Conservation (phyloP, 495 filamentous ascomycete genomes). For the Annulohypoxylon bovei region DNA sequence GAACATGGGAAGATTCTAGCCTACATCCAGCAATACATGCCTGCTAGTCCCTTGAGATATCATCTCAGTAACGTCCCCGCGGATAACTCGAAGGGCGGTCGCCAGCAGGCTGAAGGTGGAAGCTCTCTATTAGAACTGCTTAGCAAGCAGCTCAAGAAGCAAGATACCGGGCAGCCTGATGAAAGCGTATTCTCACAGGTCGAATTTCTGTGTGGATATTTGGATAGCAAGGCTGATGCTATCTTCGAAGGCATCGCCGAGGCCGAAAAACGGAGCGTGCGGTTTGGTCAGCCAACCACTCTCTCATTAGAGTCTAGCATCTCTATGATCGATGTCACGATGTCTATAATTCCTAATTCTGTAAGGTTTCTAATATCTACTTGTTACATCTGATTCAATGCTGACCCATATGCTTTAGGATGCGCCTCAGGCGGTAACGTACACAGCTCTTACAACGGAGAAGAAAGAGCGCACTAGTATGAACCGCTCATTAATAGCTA, state of each 20-base stretch:
- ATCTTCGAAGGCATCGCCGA: slow-evolving; percentile 65
- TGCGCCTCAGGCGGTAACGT: slow-evolving; percentile 38
- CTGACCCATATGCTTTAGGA: slow-evolving; percentile 45
- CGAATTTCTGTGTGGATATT: slow-evolving; percentile 56
- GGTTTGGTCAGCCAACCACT: slow-evolving; percentile 57
- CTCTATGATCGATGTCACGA: slow-evolving; percentile 51
- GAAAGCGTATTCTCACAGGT: slow-evolving; percentile 54
- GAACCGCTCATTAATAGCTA: background rate
- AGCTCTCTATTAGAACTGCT: slow-evolving; percentile 56
- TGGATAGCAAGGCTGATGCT: slow-evolving; percentile 50
- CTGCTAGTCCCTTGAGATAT: slow-evolving; percentile 54
- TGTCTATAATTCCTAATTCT: slow-evolving; percentile 41
- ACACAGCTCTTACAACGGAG: slow-evolving; percentile 48
- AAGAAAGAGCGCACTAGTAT: slow-evolving; percentile 34
- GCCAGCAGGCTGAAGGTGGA: slow-evolving; percentile 48
- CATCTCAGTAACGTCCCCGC: slow-evolving; percentile 52
- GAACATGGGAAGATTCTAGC: slow-evolving; percentile 62
- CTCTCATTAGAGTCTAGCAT: slow-evolving; percentile 51
- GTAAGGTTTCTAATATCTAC: slow-evolving; percentile 37
- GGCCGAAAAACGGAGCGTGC: slow-evolving; percentile 63
- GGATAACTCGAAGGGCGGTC: slow-evolving; percentile 44
- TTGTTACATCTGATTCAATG: background rate
- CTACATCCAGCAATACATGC: slow-evolving; percentile 63
- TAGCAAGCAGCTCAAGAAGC: slow-evolving; percentile 57
- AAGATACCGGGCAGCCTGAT: slow-evolving; percentile 51